These are phyloP conservation scores for Jatropha curcas DNA, from an alignment of 345 rosid genomes.

Conservation along the genomic window DNA sequence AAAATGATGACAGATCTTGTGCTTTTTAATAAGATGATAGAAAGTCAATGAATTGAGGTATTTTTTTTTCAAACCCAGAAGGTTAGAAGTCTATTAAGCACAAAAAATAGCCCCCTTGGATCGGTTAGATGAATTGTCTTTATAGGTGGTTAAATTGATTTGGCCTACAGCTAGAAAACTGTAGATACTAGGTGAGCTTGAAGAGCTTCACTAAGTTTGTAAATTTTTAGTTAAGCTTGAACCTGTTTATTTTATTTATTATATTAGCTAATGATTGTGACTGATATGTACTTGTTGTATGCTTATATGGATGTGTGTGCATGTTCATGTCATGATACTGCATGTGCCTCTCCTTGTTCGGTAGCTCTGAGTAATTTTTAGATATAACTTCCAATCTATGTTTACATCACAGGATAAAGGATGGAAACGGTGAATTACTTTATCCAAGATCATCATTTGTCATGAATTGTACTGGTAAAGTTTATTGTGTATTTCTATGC, in stretches of 20 bases:
- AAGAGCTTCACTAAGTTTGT: too few species aligned
- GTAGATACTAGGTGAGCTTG: neutral
- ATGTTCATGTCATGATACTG: neutral
- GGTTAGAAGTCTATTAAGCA: neutral
- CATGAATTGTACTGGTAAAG: constrained; percentile 53
- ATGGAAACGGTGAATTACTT: constrained; percentile 48
- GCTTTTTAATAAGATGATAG: neutral
- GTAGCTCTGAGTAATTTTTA: neutral
- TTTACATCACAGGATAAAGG: constrained; percentile 42
- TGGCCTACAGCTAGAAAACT: neutral
- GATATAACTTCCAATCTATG: neutral
- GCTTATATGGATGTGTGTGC: neutral
- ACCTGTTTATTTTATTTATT: too few species aligned
- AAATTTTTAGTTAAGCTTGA: too few species aligned
- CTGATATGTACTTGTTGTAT: neutral
- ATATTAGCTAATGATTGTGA: neutral
- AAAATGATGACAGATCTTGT: too few species aligned
- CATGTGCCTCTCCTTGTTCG: neutral
- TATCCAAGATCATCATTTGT: constrained; percentile 56
- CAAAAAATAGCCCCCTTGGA: too few species aligned
- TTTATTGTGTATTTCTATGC: neutral
- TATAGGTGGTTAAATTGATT: neutral
- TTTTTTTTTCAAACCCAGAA: neutral
- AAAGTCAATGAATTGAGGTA: neutral
- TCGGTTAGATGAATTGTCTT: too few species aligned